These are phyloP conservation scores for Arthrobotrys pseudoclavata DNA, from an alignment of 2,329 filamentous ascomycete species.

Conservation along the genomic window DNA sequence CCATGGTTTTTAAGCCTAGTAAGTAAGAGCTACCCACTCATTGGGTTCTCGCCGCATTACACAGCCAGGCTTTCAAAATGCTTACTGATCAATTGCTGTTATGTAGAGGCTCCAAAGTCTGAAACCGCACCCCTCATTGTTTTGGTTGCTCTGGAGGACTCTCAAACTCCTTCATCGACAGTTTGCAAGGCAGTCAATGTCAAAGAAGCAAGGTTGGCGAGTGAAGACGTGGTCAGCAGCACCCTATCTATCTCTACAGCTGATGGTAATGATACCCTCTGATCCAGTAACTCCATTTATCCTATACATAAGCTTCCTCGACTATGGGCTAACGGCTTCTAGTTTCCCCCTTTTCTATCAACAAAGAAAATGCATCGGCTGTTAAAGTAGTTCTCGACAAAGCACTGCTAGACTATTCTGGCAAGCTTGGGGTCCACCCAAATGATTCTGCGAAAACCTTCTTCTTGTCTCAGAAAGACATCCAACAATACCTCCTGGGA, in stretches of 20 bases:
- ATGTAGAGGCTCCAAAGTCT: constrained; percentile 63
- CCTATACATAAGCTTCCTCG: background rate
- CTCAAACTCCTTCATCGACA: constrained; percentile 61
- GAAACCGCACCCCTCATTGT: constrained; percentile 62
- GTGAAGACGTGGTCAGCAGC: constrained; percentile 60
- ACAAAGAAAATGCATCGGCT: constrained; percentile 61
- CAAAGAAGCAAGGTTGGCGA: constrained; percentile 63
- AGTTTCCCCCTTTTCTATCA: constrained; percentile 64
- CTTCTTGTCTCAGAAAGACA: constrained; percentile 61
- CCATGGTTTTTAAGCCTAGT: constrained; percentile 64
- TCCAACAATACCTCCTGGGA: constrained; percentile 62
- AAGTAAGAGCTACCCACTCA: constrained; percentile 12
- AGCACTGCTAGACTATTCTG: constrained; percentile 60
- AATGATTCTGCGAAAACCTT: constrained; percentile 62
- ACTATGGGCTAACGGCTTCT: constrained; percentile 7
- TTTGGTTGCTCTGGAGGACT: constrained; percentile 63
- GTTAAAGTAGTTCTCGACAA: constrained; percentile 64
- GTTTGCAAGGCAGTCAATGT: constrained; percentile 62
- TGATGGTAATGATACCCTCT: constrained; percentile 55
- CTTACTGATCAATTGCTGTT: background rate
- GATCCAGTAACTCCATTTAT: background rate
- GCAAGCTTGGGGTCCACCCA: constrained; percentile 62
- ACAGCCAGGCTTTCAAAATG: background rate
- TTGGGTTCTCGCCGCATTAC: background rate
- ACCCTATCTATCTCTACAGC: constrained; percentile 61